Base-by-base conservation (phyloP, 2,329 filamentous ascomycete genomes). In the Epichloe gansuensis region DNA sequence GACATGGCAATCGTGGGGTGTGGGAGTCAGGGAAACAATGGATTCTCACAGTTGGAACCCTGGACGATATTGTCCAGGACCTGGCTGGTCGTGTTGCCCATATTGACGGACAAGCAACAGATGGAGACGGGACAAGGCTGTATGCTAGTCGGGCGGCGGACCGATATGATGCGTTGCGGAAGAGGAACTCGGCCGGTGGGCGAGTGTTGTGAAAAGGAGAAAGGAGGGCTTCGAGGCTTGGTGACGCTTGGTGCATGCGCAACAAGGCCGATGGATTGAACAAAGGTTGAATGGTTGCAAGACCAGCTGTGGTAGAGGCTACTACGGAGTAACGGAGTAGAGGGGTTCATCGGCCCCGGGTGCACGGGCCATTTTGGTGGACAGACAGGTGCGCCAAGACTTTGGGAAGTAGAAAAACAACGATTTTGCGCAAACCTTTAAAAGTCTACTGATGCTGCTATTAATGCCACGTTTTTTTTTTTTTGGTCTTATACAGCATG, bases 11-110 rank as follows among this genome's bases (percentile, higher is more conserved):
- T 9, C 28, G 28, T 31, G 28, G 28, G 9, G 8, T 31, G 28
- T 31, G 28, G 28, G 3, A 4, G 23, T 3, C 3, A 11, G 28
- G 46, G 44, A 35, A 28, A 15, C 2, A 17, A 23, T 17, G 23
- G 17, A 45, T 47, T 55, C 68, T 65, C 75, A 96, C 91, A 98
- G 76, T 98, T 98, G 62, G 91, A 93, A 63, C 86, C 89, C 66
- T 94, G 88, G 68, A 96, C 91, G 64, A 98, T 96, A 72, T 86
- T 93, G 72, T 97, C 91, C 70, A 97, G 78, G 68, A 97, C 85
- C 61, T 78, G 73, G 67, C 82, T 85, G 61, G 80, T 82, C 54
- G 80, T 80, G 70, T 86, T 85, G 61, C 82, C 82, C 82, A 86
- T 86, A 59, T 60, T 62, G 51, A 44, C 15, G 31, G 23, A 34